Conservation (phyloP, 371 early-diverging fungal genomes). For the Mortierella sp. region DNA sequence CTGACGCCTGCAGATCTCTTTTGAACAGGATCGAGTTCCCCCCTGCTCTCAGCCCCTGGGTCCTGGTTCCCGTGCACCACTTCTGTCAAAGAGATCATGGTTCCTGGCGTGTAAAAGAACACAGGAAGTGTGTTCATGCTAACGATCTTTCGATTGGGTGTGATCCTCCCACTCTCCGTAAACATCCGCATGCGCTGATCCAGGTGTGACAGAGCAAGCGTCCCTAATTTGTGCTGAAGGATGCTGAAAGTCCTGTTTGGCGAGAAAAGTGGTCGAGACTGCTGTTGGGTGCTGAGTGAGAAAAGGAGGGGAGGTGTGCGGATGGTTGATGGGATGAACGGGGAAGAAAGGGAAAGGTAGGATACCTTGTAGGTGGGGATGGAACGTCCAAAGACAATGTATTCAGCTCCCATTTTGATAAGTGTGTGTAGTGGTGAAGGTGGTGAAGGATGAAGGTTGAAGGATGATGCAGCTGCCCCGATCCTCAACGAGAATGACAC, state of each 20-base stretch:
- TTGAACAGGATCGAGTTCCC: too few relatives aligned
- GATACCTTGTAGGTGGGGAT: constrained; percentile 58
- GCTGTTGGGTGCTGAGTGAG: not conserved
- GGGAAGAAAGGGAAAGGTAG: constrained; percentile 1
- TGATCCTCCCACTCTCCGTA: not conserved
- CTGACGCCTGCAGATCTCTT: not conserved
- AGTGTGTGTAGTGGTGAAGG: constrained; percentile 7
- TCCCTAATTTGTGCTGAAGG: not conserved
- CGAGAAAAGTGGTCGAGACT: not conserved
- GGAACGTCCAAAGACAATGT: constrained; percentile 58
- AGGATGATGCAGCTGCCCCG: constrained; percentile 2
- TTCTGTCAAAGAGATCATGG: not conserved
- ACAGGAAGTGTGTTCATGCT: not conserved
- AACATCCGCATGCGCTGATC: not conserved
- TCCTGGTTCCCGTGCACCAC: not conserved
- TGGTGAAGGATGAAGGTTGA: constrained; percentile 26
- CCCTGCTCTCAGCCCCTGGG: too few relatives aligned
- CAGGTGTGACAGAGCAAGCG: not conserved
- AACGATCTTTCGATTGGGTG: not conserved
- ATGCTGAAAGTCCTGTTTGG: not conserved
- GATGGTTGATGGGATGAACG: not conserved
- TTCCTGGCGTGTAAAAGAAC: not conserved
- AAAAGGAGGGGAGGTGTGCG: not conserved
- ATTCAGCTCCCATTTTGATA: constrained; percentile 56
- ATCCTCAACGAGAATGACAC: constrained; percentile 8